Evolutionary conservation across 306 rosid species (phyloP), one percentile per base, ranked within the genome.

Genomic region (Senna siamea): DNA sequence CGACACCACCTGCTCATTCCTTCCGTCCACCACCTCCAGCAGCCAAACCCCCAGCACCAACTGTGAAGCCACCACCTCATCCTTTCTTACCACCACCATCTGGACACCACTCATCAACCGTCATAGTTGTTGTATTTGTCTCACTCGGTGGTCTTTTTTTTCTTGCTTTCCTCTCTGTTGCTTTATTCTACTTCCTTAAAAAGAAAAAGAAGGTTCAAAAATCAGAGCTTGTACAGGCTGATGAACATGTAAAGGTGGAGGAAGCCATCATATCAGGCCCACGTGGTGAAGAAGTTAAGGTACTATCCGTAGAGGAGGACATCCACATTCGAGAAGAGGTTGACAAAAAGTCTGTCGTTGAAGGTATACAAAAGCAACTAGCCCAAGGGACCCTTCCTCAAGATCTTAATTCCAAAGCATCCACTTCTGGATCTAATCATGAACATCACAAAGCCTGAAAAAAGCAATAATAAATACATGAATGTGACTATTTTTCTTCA

Each of bases 81-180:
- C 78, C 12, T 37, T 57, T 69, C 44, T 26, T 51, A 30, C 51
- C 73, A 15, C n/a, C 26, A 13, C 73, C 82, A 35, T 64, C 73
- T 34, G 80, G 76, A 43, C 68, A 18, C 76, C 76, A 72, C 8
- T 58, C 76, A 28, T 58, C 76, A 23, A 58, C 35, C 17, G 32
- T 73, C 20, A 59, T 73, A 5, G 30, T 57, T 23, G 44, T 58
- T 46, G 77, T 73, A 13, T 59, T 73, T 7, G 59, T 73, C n/a
- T 73, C 77, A 56, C 68, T 58, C 44, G 57, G 76, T 17, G 76
- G 68, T 44, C 76, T 58, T 28, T 72, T 72, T 57, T 44, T 57
- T 72, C 68, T 57, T 72, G 77, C 77, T 30, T 73, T 60, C 23
- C 77, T 73, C 67, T 59, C 70, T 17, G 60, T 13, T 18, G 51